Evolutionary conservation across 2,329 filamentous ascomycete species (phyloP).

Genomic region (Sphaerulina musiva): DNA sequence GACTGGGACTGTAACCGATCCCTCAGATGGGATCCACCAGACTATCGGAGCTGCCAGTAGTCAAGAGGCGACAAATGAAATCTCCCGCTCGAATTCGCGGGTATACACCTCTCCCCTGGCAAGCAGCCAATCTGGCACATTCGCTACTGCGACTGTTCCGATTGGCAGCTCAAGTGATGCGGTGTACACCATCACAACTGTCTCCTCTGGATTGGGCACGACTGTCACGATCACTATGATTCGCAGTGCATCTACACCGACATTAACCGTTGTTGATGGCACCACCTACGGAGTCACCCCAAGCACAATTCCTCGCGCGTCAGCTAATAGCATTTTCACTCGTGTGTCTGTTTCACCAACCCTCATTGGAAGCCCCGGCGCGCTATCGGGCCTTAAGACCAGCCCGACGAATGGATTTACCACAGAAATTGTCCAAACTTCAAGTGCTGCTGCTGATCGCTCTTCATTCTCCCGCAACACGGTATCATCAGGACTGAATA

Average conservation of each 20-base stretch:
- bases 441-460: not conserved
- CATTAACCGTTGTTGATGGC: slow-evolving; percentile 7
- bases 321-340: slow-evolving; percentile 4
- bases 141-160: not conserved
- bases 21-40: not conserved
- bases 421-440: not conserved
- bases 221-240: slow-evolving; percentile 10
- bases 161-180: not conserved
- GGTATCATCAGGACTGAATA: not conserved
- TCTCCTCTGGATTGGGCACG: slow-evolving; percentile 13
- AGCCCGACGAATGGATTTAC: not conserved
- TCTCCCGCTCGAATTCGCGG: not conserved
- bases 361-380: not conserved
- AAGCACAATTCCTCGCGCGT: not conserved
- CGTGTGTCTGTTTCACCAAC: not conserved
- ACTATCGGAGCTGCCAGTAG: not conserved
- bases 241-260: slow-evolving; percentile 7
- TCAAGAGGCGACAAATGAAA: not conserved
- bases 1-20: not conserved
- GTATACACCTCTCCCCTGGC: not conserved
- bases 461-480: not conserved
- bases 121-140: slow-evolving; percentile 2
- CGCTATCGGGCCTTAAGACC: not conserved
- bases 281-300: not conserved
- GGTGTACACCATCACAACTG: slow-evolving; percentile 15